A percentile compares a stretch with the other conserved stretches of the same genome.
These are phyloP conservation scores for Sclerotinia spermophila DNA, from an alignment of 2,329 filamentous ascomycete species.

Conservation along the genomic window DNA sequence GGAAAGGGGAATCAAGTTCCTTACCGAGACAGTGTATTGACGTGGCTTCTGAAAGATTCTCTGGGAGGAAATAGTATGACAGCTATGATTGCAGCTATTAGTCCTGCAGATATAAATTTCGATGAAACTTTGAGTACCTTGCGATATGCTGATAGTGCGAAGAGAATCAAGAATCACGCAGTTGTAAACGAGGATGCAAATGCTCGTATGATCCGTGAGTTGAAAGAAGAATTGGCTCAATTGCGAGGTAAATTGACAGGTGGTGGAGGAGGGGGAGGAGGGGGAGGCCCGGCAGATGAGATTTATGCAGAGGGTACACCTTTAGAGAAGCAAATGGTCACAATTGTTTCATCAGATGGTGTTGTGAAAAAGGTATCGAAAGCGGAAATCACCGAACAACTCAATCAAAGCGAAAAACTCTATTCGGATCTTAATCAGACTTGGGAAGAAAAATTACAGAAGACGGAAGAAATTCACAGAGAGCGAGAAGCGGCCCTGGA, in stretches of 20 bases:
- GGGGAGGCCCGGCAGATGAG: slow-evolving; percentile 61
- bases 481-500: slow-evolving; percentile 92
- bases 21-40: slow-evolving; percentile 94
- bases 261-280: slow-evolving; percentile 40
- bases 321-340: slow-evolving; percentile 92
- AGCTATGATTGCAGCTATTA: slow-evolving; percentile 98
- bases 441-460: slow-evolving; percentile 93
- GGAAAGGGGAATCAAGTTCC: slow-evolving; percentile 74
- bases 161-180: slow-evolving; percentile 99
- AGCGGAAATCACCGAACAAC: slow-evolving; percentile 93
- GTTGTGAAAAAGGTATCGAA: slow-evolving; percentile 93
- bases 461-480: slow-evolving; percentile 96
- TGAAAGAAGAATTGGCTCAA: slow-evolving; percentile 89
- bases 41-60: slow-evolving; percentile 95
- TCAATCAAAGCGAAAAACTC: slow-evolving; percentile 94
- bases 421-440: slow-evolving; percentile 96
- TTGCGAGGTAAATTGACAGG: slow-evolving; percentile 80
- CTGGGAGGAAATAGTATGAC: slow-evolving; percentile 98
- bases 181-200: slow-evolving; percentile 99
- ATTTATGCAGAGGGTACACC: slow-evolving; percentile 91
- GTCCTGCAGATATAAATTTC: slow-evolving; percentile 97
- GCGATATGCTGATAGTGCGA: slow-evolving; percentile 94
- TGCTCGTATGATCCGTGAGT: slow-evolving; percentile 94
- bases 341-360: slow-evolving; percentile 82
- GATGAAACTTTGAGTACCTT: slow-evolving; percentile 95